A percentile compares a stretch with the other conserved stretches of the same genome.
Evolutionary conservation across 2,329 filamentous ascomycete genomes (phyloP).

Genomic region (Talaromyces pinophilus): DNA sequence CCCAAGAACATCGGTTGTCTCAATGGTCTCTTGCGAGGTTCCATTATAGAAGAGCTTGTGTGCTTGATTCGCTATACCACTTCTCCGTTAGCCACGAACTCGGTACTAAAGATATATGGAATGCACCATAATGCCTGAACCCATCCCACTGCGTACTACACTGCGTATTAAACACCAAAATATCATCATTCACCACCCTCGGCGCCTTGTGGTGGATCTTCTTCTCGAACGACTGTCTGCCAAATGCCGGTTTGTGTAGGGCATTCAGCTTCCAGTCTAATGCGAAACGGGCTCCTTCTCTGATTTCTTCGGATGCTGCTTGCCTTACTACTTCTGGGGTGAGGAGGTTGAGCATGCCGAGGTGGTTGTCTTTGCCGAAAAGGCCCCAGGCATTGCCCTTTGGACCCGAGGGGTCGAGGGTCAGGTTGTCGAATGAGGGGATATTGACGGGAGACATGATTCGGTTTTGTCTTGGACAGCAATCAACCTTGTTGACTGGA

Average conservation of each 20-base stretch:
- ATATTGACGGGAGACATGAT: slow-evolving; percentile 19
- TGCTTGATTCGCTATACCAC: slow-evolving; percentile 43
- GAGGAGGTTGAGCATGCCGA: slow-evolving; percentile 63
- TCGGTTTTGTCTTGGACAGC: background rate
- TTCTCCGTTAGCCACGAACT: background rate
- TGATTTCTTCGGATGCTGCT: slow-evolving; percentile 55
- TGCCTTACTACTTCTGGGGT: slow-evolving; percentile 56
- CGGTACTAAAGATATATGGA: background rate
- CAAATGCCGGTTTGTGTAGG: slow-evolving; percentile 58
- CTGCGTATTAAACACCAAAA: slow-evolving; percentile 61
- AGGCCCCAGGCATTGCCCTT: slow-evolving; percentile 48
- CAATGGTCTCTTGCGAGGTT: slow-evolving; percentile 42
- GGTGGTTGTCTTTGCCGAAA: slow-evolving; percentile 59
- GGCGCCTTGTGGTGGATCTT: slow-evolving; percentile 55
- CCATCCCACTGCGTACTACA: slow-evolving; percentile 57
- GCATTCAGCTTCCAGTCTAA: slow-evolving; percentile 63
- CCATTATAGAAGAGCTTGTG: slow-evolving; percentile 48
- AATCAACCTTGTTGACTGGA: background rate
- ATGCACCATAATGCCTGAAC: slow-evolving; percentile 38
- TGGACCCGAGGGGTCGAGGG: slow-evolving; percentile 23
- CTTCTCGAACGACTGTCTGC: slow-evolving; percentile 58
- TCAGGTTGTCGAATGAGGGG: slow-evolving; percentile 22
- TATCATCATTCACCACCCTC: slow-evolving; percentile 61
- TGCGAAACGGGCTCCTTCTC: slow-evolving; percentile 57
- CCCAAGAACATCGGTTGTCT: slow-evolving; percentile 41